Evolutionary conservation across 805 yeast genomes (phyloP), one percentile per base, ranked within the genome.

Genomic region (Clavispora carvajalis): DNA sequence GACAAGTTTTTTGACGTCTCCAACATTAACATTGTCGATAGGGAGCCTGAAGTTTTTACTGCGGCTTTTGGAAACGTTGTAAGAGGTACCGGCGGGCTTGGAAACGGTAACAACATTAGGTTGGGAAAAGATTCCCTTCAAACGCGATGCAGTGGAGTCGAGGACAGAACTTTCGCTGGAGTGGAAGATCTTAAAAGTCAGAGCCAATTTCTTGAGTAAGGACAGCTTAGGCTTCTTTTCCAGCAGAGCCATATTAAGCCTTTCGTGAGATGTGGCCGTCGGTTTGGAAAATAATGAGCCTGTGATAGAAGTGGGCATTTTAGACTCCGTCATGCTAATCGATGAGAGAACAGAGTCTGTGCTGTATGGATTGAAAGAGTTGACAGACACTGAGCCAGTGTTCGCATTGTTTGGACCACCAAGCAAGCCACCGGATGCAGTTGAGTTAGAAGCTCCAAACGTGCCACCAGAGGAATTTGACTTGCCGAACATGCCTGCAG

Each of bases 281-380:
- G 38, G 15, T 11, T 47, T 50, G 15, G 55, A 45, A 31, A 60
- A 59, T 7, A 63, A 36, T 18, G 47, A 46, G 18, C 54, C 60
- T 0, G 69, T 65, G 12, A 65, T 57, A 12, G 69, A 62, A 30
- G 51, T 51, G 0, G 71, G 71, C 64, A 65, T 62, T 9, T 43
- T 25, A 22, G 40, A 40, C 13, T 46, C 45, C 4, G 54, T 44
- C 11, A 44, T 47, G 34, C 49, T 53, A 12, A 60, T 50, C 25
- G 48, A 45, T 6, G 55, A 34, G 11, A 65, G 49, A 9, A 59
- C 55, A 35, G 48, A 45, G 33, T 55, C 53, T 19, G 58, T 57
- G 29, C 57, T 60, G 46, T 65, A 65, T 2, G 69, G 67, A 39
- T 64, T 58, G 8, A 41, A 38, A 25, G 39, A 36, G 7, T 37